Percentiles rank a stretch among this genome's conserved stretches.
These are phyloP conservation scores for Thinopyrum elongatum DNA, from an alignment of 176 grass and related monocot species.

Conservation along the genomic window DNA sequence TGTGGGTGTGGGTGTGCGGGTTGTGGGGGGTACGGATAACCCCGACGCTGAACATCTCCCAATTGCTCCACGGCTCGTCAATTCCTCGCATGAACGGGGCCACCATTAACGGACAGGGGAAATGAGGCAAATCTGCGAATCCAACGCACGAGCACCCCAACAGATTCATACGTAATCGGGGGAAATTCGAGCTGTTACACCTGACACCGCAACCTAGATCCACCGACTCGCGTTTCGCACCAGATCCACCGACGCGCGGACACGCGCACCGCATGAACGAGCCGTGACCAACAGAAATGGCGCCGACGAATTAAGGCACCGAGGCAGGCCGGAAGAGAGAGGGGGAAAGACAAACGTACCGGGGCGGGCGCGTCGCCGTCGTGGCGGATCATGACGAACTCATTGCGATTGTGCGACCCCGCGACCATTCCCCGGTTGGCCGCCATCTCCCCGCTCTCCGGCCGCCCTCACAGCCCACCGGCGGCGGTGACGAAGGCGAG, in stretches of 20 bases:
- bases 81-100: background rate
- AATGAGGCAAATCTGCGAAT: background rate
- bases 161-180: background rate
- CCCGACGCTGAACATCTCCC: slow-evolving; percentile 17
- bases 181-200: background rate
- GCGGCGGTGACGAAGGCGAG: background rate
- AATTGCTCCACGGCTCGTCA: background rate
- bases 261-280: background rate
- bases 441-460: slow-evolving; percentile 38
- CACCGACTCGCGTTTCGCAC: slow-evolving; percentile 5
- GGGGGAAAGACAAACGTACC: slow-evolving; percentile 2
- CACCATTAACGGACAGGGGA: background rate
- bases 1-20: too few species aligned
- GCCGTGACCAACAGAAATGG: background rate
- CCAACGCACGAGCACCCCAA: background rate
- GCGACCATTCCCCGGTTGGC: slow-evolving; percentile 76
- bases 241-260: slow-evolving; percentile 18
- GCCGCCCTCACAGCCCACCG: background rate
- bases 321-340: too few species aligned
- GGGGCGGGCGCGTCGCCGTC: slow-evolving; percentile 58
- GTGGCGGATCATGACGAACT: slow-evolving; percentile 82
- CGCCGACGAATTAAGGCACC: background rate
- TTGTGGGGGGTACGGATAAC: too few species aligned
- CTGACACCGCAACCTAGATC: slow-evolving; percentile 27
- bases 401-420: slow-evolving; percentile 79